Conservation (phyloP, 306 rosid genomes). For the Medicago truncatula region DNA sequence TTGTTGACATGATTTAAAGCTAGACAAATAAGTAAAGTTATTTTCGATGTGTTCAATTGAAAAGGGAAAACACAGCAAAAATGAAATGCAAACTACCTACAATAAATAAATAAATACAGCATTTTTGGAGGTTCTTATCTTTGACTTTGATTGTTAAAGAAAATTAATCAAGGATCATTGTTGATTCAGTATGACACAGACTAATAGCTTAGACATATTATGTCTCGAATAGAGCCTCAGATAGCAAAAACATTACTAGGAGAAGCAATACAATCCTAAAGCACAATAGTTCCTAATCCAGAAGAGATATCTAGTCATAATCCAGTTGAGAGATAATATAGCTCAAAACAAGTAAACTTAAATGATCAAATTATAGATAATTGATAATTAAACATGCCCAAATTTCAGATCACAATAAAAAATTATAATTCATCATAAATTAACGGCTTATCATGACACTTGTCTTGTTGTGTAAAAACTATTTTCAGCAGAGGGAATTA, state of each 20-base stretch:
- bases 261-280: conserved; percentile 3
- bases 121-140: conserved; percentile 21
- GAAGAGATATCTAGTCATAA: not conserved
- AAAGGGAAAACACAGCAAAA: conserved; percentile 4
- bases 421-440: conserved; percentile 19
- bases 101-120: conserved; percentile 10
- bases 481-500: not conserved
- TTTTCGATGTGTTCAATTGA: not conserved
- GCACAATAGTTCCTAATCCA: not conserved
- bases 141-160: conserved; percentile 11
- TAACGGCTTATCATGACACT: not conserved
- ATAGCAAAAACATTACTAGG: not conserved
- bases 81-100: conserved; percentile 24
- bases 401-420: not conserved
- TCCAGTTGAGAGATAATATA: not conserved
- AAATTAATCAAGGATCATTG: not conserved
- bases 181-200: conserved; percentile 19
- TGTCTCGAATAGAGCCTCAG: conserved; percentile 7
- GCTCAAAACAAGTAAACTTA: conserved; percentile 15
- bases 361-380: not conserved
- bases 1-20: not conserved
- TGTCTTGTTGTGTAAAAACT: conserved; percentile 4
- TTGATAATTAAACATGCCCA: not conserved
- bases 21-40: not conserved
- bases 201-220: not conserved